These are phyloP conservation scores for Paramecium tetraurelia DNA, from an alignment of 73 alveolate genomes.

Conservation along the genomic window DNA sequence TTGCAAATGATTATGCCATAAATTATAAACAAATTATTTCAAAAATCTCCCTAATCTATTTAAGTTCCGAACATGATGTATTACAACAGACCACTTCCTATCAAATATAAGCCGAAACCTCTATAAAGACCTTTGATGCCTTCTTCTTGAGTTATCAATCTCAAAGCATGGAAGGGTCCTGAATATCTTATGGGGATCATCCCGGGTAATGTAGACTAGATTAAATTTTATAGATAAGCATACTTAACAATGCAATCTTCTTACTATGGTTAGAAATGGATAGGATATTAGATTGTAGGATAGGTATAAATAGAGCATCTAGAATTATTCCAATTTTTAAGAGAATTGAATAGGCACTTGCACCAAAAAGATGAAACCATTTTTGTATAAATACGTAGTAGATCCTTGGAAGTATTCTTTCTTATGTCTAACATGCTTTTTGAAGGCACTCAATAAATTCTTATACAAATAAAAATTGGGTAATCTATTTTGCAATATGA, in stretches of 20 bases:
- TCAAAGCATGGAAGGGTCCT: slow-evolving; percentile 64
- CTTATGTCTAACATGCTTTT: slow-evolving; percentile 43
- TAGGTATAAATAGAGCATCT: not conserved
- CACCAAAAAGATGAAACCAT: not conserved
- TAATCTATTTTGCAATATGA: slow-evolving; percentile 70
- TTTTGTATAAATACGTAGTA: slow-evolving; percentile 54
- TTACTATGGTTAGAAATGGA: slow-evolving; percentile 70
- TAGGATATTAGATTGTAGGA: slow-evolving; percentile 54
- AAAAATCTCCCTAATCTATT: slow-evolving; percentile 18
- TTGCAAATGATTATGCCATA: slow-evolving; percentile 27
- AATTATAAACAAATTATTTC: slow-evolving; percentile 2
- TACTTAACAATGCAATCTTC: slow-evolving; percentile 72
- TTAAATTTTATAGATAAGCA: not conserved
- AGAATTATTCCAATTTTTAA: not conserved
- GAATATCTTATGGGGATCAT: slow-evolving; percentile 78
- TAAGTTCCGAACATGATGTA: not conserved
- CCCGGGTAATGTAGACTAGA: slow-evolving; percentile 68
- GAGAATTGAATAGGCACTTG: not conserved
- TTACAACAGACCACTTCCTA: not conserved
- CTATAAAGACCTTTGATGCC: slow-evolving; percentile 71
- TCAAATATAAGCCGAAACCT: slow-evolving; percentile 64
- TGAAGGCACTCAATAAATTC: slow-evolving; percentile 38
- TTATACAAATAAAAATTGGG: slow-evolving; percentile 71
- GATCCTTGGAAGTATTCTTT: slow-evolving; percentile 66
- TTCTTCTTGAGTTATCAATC: slow-evolving; percentile 69